These are phyloP conservation scores for Coix lacrymajobi DNA, from an alignment of 176 grass and related monocot genomes.

Conservation along the genomic window DNA sequence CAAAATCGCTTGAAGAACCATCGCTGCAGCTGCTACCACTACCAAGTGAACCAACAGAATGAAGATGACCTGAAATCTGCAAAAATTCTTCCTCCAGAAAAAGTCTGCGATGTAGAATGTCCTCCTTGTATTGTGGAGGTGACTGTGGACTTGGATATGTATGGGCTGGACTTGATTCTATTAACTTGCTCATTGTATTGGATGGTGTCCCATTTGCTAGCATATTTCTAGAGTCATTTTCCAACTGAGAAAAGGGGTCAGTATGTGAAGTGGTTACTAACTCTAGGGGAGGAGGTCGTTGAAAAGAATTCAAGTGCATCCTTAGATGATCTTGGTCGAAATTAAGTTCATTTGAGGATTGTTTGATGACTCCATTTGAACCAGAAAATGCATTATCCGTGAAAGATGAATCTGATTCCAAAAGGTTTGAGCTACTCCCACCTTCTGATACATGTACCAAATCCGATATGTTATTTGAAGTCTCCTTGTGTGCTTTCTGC, in stretches of 20 bases:
- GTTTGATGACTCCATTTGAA: constrained; percentile 30
- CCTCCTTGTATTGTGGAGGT: constrained; percentile 86
- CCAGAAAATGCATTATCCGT: constrained; percentile 42
- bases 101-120: constrained; percentile 78
- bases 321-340: neutral
- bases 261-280: constrained; percentile 20
- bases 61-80: constrained; percentile 53
- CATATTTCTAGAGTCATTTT: constrained; percentile 26
- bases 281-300: constrained; percentile 35
- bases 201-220: constrained; percentile 32
- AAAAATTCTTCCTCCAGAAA: constrained; percentile 77
- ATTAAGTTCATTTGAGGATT: constrained; percentile 33
- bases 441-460: constrained; percentile 33
- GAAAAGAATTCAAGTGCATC: constrained; percentile 35
- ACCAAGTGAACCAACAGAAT: constrained; percentile 44
- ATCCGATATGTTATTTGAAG: constrained; percentile 28
- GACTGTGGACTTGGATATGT: constrained; percentile 41
- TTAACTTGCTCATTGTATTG: constrained; percentile 34
- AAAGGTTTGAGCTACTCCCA: constrained; percentile 40
- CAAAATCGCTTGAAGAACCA: constrained; percentile 67
- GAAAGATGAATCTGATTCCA: constrained; percentile 47
- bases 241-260: constrained; percentile 19
- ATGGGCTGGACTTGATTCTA: constrained; percentile 45
- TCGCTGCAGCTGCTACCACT: constrained; percentile 69
- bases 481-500: constrained; percentile 42